Base-by-base conservation (phyloP, 768 basidiomycete genomes). In the Amylocystis lapponica region DNA sequence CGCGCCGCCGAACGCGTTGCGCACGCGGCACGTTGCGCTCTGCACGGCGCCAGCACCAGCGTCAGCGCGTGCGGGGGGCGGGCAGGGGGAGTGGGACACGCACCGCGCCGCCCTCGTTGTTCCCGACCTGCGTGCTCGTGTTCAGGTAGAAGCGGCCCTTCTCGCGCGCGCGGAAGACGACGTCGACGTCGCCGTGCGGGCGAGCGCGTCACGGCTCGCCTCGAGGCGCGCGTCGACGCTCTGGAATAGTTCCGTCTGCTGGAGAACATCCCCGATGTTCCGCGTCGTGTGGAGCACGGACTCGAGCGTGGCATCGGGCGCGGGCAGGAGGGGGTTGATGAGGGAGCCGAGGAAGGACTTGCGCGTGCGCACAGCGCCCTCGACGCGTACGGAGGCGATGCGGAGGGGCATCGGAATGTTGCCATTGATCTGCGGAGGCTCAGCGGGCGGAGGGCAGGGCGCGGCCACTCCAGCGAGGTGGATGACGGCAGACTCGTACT, bases 71-170 rank as follows among this genome's bases (percentile, higher is more conserved):
- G 27, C 39, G 8, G 25, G 12, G 29, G 29, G 40, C 30, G 29
- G 42, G 27, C 39, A 19, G 34, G 17, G 14, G 14, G 27, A 22
- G 21, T n/a, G 23, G 22, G 27, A 4, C 20, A 75, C 89, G 58
- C 58, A 92, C 93, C n/a, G 91, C 92, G 43, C 69, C 92, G 10
- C 89, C 95, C 62, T 97, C 96, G 38, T 83, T 85, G 47, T 95
- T 92, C 3, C 96, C 95, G 5, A 97, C 69, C 56, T 97, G 93
- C 3, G 94, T 97, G 4, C 87, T 75, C 3, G 83, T 88, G 50
- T 86, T 88, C 6, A 94, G 54, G 52, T 74, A 90, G 52, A 83
- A 78, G 27, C 88, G 69, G 5, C 88, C 79, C 43, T 76, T 77
- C 62, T 97, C 94, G 30, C 75, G 70, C 3, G 89, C 75, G 46